These are phyloP conservation scores for Tetrahymena borealis DNA, from an alignment of 73 alveolate species.

Conservation along the genomic window DNA sequence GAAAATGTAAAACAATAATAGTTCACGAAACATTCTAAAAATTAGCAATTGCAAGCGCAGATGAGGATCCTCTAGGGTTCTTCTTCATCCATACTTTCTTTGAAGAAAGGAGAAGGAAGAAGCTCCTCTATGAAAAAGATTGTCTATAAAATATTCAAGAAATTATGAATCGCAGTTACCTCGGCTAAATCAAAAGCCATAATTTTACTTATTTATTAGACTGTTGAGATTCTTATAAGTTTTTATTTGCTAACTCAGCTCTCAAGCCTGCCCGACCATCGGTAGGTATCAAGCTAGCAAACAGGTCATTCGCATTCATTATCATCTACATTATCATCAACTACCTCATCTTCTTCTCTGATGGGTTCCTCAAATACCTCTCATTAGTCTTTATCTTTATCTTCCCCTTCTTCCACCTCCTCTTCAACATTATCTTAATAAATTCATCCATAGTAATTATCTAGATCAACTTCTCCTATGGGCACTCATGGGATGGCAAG, in stretches of 20 bases:
- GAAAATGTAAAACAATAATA: not conserved
- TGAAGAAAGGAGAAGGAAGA: not conserved
- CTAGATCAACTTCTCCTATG: not conserved
- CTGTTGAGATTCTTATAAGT: not conserved
- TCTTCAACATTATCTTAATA: not conserved
- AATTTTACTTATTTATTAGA: not conserved
- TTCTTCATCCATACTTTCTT: not conserved
- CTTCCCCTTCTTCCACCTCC: not conserved
- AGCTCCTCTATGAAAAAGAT: not conserved
- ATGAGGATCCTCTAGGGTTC: not conserved
- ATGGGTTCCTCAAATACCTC: not conserved
- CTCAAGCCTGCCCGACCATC: not conserved
- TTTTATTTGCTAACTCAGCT: not conserved
- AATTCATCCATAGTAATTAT: not conserved
- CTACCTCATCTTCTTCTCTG: not conserved
- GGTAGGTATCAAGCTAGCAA: not conserved
- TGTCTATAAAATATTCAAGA: not conserved
- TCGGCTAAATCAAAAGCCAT: conserved; percentile 4
- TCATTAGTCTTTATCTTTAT: not conserved
- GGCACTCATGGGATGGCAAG: not conserved
- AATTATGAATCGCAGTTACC: not conserved
- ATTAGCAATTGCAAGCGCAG: not conserved
- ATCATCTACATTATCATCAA: not conserved
- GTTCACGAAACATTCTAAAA: not conserved
- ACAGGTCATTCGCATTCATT: not conserved